phyloP scores from a whole-genome alignment of 495 filamentous ascomycete genomes.

The Trichodelitschia bisporula region DNA sequence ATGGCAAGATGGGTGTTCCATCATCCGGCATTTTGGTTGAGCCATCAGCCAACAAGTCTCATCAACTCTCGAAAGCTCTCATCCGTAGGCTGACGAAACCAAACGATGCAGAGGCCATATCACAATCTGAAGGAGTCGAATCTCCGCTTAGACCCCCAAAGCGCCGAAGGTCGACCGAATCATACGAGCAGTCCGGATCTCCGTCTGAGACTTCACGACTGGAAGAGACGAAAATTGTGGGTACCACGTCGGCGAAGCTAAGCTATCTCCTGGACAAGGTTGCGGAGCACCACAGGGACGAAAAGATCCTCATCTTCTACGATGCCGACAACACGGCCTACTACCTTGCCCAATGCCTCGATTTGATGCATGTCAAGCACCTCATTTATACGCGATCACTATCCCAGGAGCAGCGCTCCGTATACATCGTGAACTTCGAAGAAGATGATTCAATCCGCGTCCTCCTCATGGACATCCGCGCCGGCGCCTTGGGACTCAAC shows the following conservation, averaged over 20 bases:
- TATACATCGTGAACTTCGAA: slow-evolving; percentile 61
- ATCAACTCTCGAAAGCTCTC: slow-evolving; percentile 1
- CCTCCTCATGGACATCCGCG: slow-evolving; percentile 68
- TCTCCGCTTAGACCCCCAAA: no score
- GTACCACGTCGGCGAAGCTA: slow-evolving; percentile 68
- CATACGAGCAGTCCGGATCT: no score
- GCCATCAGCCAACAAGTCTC: no score
- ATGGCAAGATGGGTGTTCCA: not conserved
- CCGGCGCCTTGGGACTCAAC: slow-evolving; percentile 73
- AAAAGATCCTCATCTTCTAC: slow-evolving; percentile 88
- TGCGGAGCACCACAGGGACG: slow-evolving; percentile 32
- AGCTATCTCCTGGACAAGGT: slow-evolving; percentile 63
- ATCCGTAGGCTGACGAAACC: no score
- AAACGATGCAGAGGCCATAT: not conserved
- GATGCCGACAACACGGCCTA: slow-evolving; percentile 59
- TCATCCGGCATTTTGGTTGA: no score
- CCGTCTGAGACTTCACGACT: slow-evolving; percentile 26
- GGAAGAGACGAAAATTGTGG: slow-evolving; percentile 36
- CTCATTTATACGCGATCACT: slow-evolving; percentile 50
- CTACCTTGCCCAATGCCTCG: slow-evolving; percentile 49
- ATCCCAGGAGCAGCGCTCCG: slow-evolving; percentile 28
- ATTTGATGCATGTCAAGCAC: slow-evolving; percentile 22
- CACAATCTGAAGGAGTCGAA: no score
- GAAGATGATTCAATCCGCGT: slow-evolving; percentile 36
- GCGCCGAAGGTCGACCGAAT: no score